These are phyloP conservation scores for Rhizopogon sp. DNA, from an alignment of 768 basidiomycete species.

Conservation along the genomic window DNA sequence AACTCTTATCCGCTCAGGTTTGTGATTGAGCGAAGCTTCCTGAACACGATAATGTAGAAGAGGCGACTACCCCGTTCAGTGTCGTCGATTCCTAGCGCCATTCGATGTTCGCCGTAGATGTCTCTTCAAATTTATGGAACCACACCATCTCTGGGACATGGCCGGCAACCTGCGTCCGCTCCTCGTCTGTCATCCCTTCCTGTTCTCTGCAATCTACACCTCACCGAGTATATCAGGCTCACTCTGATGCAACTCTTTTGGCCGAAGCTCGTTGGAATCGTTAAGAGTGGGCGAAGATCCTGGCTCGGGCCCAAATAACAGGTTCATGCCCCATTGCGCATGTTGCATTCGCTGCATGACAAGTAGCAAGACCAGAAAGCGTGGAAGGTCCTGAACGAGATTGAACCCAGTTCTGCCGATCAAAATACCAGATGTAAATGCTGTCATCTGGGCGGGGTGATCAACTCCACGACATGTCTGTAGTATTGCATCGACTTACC, in stretches of 20 bases:
- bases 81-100: no score
- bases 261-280: neutral
- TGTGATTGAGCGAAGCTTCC: neutral
- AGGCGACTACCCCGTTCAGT: constrained; percentile 3
- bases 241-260: neutral
- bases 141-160: neutral
- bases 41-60: neutral
- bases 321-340: neutral
- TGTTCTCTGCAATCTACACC: neutral
- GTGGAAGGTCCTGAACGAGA: constrained; percentile 1
- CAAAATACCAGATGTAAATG: neutral
- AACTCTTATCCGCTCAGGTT: neutral
- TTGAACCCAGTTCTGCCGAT: constrained; percentile 1
- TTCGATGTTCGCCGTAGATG: neutral
- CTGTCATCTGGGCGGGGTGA: neutral
- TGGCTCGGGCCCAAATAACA: neutral
- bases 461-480: neutral
- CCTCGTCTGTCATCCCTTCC: neutral
- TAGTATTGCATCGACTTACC: neutral
- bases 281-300: neutral
- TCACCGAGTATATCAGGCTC: neutral
- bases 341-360: neutral
- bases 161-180: neutral
- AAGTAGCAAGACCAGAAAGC: neutral
- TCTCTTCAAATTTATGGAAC: no score